phyloP scores from a whole-genome alignment of 1,284 basidiomycete species.

The Phellinidium pouzarii region DNA sequence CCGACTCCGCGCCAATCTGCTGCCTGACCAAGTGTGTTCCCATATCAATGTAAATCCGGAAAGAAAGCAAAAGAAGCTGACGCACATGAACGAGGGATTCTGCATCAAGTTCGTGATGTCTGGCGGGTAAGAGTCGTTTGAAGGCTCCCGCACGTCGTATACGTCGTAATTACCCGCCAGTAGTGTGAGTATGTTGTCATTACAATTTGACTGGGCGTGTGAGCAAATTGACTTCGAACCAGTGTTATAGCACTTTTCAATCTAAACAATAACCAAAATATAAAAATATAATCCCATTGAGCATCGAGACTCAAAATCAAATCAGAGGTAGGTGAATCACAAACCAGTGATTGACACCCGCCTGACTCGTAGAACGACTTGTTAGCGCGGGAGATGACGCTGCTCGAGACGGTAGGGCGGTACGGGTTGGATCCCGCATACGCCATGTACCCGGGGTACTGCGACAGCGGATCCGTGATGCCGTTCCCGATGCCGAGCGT shows the following conservation, averaged over 20 bases:
- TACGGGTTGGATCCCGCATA: conserved; percentile 53
- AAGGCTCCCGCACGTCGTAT: conserved; percentile 45
- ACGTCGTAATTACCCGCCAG: conserved; percentile 42
- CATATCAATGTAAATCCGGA: no score
- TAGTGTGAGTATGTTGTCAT: conserved; percentile 42
- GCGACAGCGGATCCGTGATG: conserved; percentile 52
- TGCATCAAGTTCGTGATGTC: conserved; percentile 38
- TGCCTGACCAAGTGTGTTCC: conserved; percentile 14
- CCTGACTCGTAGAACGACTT: conserved; percentile 36
- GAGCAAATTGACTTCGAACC: conserved; percentile 46
- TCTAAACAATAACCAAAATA: conserved; percentile 34
- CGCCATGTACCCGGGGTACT: conserved; percentile 50
- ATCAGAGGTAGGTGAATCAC: conserved; percentile 4
- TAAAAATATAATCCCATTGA: background rate
- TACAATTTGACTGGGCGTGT: conserved; percentile 48
- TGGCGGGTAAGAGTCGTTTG: conserved; percentile 52
- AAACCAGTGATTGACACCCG: conserved; percentile 45
- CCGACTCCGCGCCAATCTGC: conserved; percentile 44
- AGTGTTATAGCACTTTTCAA: conserved; percentile 41
- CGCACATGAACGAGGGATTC: conserved; percentile 25
- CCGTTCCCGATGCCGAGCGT: conserved; percentile 58
- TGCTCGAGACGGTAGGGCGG: conserved; percentile 40
- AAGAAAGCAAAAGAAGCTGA: background rate
- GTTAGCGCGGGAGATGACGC: conserved; percentile 36
- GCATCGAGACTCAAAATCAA: background rate